Conservation (phyloP, 352 stramenopile genomes). For the Achlya hypogyna region DNA sequence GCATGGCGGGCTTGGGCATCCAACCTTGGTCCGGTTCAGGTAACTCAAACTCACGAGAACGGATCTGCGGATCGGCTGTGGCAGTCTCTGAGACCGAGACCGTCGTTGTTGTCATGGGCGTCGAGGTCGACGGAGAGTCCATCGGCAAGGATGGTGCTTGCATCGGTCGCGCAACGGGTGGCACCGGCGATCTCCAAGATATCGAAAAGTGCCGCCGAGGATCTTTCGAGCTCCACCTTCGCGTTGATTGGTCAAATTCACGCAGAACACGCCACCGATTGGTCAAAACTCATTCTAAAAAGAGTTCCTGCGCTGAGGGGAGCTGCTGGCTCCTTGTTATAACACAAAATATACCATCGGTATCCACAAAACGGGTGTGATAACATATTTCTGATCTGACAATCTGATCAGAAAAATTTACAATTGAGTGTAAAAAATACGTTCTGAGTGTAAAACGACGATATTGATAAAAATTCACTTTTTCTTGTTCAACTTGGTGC, state of each 20-base stretch:
- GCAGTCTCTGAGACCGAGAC: neutral
- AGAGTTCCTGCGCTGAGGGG: neutral
- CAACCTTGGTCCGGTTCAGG: conserved; percentile 39
- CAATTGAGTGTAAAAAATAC: too few species aligned
- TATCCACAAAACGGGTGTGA: too few species aligned
- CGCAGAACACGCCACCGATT: neutral
- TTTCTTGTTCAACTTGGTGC: neutral
- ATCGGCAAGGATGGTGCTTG: neutral
- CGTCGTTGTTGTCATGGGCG: too few species aligned
- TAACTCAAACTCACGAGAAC: neutral
- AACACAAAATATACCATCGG: too few species aligned
- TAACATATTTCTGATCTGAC: too few species aligned
- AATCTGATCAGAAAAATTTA: too few species aligned
- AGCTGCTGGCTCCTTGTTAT: too few species aligned
- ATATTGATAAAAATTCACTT: neutral
- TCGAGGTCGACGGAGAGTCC: too few species aligned
- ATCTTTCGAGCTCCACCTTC: too few species aligned
- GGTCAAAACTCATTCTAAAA: neutral
- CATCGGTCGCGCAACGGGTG: neutral
- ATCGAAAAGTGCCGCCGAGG: neutral
- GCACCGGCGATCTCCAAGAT: neutral
- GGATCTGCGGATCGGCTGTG: neutral
- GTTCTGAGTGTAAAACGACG: too few species aligned
- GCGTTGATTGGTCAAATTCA: too few species aligned
- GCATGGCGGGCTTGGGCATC: conserved; percentile 72